These are phyloP conservation scores for Sarocladium oryzae DNA, from an alignment of 2,329 filamentous ascomycete genomes.

Conservation along the genomic window DNA sequence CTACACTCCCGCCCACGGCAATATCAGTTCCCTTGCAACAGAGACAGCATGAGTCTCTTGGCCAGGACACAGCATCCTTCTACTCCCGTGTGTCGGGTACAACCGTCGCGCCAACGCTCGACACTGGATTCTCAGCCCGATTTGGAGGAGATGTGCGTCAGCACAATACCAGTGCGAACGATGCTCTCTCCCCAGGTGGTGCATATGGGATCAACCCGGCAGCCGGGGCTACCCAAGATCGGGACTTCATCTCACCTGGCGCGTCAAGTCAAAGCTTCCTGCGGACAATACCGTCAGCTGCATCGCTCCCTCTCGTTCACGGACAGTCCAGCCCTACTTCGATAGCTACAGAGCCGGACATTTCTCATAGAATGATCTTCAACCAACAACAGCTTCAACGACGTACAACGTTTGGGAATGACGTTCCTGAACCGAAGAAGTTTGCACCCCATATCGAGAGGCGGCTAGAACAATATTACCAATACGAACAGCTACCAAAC, in stretches of 20 bases:
- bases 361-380: slow-evolving; percentile 35
- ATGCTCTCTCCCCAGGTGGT: not conserved
- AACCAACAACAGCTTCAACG: slow-evolving; percentile 33
- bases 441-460: slow-evolving; percentile 43
- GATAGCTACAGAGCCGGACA: slow-evolving; percentile 17
- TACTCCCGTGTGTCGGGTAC: slow-evolving; percentile 27
- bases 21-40: slow-evolving; percentile 18
- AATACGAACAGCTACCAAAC: slow-evolving; percentile 39
- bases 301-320: not conserved
- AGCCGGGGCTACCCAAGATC: not conserved
- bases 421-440: slow-evolving; percentile 33
- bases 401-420: slow-evolving; percentile 2
- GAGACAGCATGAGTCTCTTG: slow-evolving; percentile 15
- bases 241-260: not conserved
- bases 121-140: slow-evolving; percentile 15
- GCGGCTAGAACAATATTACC: slow-evolving; percentile 48
- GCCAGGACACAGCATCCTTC: slow-evolving; percentile 22
- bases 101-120: slow-evolving; percentile 25
- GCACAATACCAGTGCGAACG: not conserved
- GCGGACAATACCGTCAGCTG: not conserved
- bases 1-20: slow-evolving; percentile 16
- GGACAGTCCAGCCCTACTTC: slow-evolving; percentile 13
- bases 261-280: not conserved
- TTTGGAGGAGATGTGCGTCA: slow-evolving; percentile 9
- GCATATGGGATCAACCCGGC: not conserved